Evolutionary conservation across 2,329 filamentous ascomycete species (phyloP).

Genomic region (Apiospora rasikravindrae): DNA sequence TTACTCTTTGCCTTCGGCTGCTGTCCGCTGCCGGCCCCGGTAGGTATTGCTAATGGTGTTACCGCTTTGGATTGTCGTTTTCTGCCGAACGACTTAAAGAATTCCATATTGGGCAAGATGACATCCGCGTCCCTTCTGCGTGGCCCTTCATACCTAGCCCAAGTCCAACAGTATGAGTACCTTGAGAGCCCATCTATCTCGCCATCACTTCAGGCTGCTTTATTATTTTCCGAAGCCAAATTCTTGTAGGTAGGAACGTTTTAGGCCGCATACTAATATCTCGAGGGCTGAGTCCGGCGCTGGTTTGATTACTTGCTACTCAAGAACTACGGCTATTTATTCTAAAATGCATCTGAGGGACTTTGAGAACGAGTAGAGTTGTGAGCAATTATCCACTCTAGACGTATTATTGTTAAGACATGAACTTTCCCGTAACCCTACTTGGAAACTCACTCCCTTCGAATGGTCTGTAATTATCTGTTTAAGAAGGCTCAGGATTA

Average conservation of each 20-base stretch:
- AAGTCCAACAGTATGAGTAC: not conserved
- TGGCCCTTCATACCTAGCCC: not conserved
- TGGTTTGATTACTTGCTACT: not conserved
- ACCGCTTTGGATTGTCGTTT: conserved; percentile 8
- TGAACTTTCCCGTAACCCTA: not conserved
- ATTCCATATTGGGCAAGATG: conserved; percentile 1
- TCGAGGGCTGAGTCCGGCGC: not conserved
- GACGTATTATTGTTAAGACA: not conserved
- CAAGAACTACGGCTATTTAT: not conserved
- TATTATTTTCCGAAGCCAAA: not conserved
- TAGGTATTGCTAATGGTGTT: not conserved
- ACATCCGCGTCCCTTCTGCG: not conserved
- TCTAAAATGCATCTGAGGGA: not conserved
- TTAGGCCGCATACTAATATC: not conserved
- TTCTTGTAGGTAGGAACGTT: not conserved
- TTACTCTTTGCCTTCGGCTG: not conserved
- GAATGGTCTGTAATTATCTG: not conserved
- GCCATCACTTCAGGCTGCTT: not conserved
- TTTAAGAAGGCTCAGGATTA: no score
- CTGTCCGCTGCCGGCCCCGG: not conserved
- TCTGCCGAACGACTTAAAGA: not conserved
- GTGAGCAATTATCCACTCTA: not conserved
- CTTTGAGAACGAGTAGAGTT: not conserved
- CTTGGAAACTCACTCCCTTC: not conserved
- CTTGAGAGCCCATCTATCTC: not conserved